phyloP scores from a whole-genome alignment of 768 basidiomycete species.

The Macrolepiota fuliginosa region DNA sequence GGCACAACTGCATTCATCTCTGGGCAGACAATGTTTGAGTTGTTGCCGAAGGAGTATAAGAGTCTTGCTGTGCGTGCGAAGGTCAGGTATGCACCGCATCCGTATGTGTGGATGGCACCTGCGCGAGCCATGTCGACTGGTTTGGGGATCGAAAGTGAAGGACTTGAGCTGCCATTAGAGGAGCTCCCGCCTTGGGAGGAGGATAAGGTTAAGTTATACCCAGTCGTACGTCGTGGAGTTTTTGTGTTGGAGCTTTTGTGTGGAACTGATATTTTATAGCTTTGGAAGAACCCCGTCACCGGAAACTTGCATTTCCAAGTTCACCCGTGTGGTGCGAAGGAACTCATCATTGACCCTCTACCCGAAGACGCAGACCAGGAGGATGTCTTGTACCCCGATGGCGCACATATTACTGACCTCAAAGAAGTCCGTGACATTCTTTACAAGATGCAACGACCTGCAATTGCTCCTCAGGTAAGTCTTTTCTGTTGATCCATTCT shows the following conservation, averaged over 20 bases:
- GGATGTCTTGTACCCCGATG: slow-evolving; percentile 79
- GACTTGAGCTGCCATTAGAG: slow-evolving; percentile 55
- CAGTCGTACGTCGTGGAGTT: slow-evolving; percentile 40
- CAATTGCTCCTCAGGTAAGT: slow-evolving; percentile 71
- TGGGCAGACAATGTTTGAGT: slow-evolving; percentile 80
- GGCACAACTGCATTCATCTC: slow-evolving; percentile 84
- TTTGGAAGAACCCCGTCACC: slow-evolving; percentile 93
- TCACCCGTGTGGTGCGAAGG: no score
- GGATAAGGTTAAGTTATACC: slow-evolving; percentile 65
- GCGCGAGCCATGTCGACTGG: slow-evolving; percentile 73
- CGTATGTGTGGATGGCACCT: no score
- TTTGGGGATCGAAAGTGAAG: slow-evolving; percentile 76
- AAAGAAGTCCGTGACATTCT: slow-evolving; percentile 72
- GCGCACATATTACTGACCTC: slow-evolving; percentile 72
- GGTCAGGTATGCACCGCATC: no score
- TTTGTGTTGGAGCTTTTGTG: neutral
- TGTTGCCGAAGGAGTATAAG: slow-evolving; percentile 67
- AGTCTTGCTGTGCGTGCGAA: no score
- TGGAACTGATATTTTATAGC: slow-evolving; percentile 33
- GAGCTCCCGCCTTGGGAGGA: slow-evolving; percentile 84
- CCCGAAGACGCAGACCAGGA: slow-evolving; percentile 56
- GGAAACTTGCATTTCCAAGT: no score
- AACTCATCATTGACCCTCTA: slow-evolving; percentile 70
- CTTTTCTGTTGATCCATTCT: neutral
- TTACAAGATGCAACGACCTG: no score